phyloP scores from a whole-genome alignment of 345 rosid species.

The Durio zibethinus region DNA sequence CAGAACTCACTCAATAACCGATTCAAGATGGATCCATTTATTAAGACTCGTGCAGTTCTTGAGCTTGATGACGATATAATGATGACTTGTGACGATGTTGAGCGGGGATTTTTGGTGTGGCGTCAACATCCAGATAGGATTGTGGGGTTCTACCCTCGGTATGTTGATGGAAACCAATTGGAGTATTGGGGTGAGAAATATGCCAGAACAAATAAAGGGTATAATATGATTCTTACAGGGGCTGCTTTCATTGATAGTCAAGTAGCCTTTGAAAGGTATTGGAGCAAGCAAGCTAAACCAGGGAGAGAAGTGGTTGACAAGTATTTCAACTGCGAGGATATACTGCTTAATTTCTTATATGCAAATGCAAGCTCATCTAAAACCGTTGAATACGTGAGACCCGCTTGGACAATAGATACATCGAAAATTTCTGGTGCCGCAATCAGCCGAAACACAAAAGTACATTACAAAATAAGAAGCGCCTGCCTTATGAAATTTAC shows the following conservation, averaged over 20 bases:
- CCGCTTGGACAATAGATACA: conserved; percentile 80
- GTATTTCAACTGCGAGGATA: conserved; percentile 84
- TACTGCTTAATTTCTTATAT: conserved; percentile 71
- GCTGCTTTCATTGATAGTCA: conserved; percentile 79
- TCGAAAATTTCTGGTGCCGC: conserved; percentile 84
- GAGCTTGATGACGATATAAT: conserved; percentile 97
- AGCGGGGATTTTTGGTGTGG: conserved; percentile 88
- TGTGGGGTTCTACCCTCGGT: conserved; percentile 91
- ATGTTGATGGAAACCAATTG: conserved; percentile 45
- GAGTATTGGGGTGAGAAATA: conserved; percentile 73
- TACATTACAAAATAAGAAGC: conserved; percentile 71
- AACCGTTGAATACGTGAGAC: conserved; percentile 82
- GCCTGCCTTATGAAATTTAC: conserved; percentile 62
- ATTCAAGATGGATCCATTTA: conserved; percentile 64
- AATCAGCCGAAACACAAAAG: conserved; percentile 70
- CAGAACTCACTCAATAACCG: conserved; percentile 81
- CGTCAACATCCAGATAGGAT: conserved; percentile 79
- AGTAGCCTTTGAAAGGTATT: conserved; percentile 62
- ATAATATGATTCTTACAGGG: conserved; percentile 90
- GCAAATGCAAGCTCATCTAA: conserved; percentile 64
- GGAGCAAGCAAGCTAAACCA: conserved; percentile 51
- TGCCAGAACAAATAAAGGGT: conserved; percentile 67
- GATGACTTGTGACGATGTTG: conserved; percentile 80
- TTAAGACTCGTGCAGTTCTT: conserved; percentile 75
- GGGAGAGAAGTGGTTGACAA: conserved; percentile 73